These are phyloP conservation scores for Puccinellia tenuiflora DNA, from an alignment of 176 grass and related monocot species.

Conservation along the genomic window DNA sequence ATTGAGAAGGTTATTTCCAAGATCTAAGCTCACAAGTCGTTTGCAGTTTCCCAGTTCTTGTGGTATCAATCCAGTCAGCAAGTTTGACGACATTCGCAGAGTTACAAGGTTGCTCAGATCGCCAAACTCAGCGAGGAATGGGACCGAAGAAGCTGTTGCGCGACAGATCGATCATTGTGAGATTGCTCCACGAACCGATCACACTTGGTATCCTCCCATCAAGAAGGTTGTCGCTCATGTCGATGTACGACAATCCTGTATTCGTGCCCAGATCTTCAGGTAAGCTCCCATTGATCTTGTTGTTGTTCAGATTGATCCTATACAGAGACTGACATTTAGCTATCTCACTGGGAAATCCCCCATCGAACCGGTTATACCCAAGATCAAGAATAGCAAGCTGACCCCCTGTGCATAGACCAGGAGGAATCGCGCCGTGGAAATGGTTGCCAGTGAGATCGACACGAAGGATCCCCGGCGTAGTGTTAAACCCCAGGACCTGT, in stretches of 20 bases:
- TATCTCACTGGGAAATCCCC: conserved; percentile 16
- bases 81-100: conserved; percentile 32
- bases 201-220: conserved; percentile 31
- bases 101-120: conserved; percentile 26
- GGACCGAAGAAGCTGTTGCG: conserved; percentile 30
- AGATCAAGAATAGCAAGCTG: conserved; percentile 31
- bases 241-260: conserved; percentile 30
- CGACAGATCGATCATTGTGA: conserved; percentile 41
- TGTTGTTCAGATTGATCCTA: conserved; percentile 32
- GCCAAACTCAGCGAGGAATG: conserved; percentile 35
- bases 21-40: conserved; percentile 22
- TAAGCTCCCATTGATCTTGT: conserved; percentile 22
- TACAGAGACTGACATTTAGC: conserved; percentile 20
- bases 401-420: conserved; percentile 18
- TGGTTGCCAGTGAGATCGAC: conserved; percentile 34
- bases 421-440: conserved; percentile 32
- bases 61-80: conserved; percentile 33
- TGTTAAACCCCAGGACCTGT: conserved; percentile 22
- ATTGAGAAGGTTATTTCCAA: conserved; percentile 38
- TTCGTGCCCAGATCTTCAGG: conserved; percentile 14
- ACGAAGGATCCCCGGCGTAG: conserved; percentile 10
- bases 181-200: conserved; percentile 37
- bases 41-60: conserved; percentile 20
- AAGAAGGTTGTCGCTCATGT: conserved; percentile 36
- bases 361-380: conserved; percentile 33